A percentile compares a stretch with the other conserved stretches of the same genome.
These are phyloP conservation scores for Yamadazyma kanchanaburiensis DNA, from an alignment of 1,139 yeast genomes.

Conservation along the genomic window DNA sequence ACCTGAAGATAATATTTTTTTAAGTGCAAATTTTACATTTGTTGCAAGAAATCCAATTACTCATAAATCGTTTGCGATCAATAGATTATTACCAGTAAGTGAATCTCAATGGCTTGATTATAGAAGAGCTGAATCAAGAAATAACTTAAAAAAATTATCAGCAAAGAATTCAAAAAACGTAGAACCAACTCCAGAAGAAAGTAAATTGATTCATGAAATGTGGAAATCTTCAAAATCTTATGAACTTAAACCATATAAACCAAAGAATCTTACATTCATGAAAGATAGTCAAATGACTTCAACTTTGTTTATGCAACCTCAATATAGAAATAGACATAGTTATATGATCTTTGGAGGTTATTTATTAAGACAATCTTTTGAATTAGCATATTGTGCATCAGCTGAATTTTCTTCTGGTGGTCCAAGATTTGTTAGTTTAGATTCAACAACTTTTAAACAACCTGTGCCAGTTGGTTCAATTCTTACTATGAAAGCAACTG, in stretches of 20 bases:
- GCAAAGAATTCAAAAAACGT: conserved; percentile 61
- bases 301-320: conserved; percentile 92
- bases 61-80: conserved; percentile 81
- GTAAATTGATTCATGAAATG: conserved; percentile 69
- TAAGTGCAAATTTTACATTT: conserved; percentile 89
- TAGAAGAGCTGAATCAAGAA: conserved; percentile 85
- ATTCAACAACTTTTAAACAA: conserved; percentile 84
- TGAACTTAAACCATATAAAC: conserved; percentile 19
- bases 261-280: conserved; percentile 58
- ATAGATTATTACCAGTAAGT: conserved; percentile 68
- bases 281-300: conserved; percentile 66
- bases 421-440: conserved; percentile 86
- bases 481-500: conserved; percentile 72
- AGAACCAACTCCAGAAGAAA: conserved; percentile 73
- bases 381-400: conserved; percentile 87
- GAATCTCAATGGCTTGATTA: conserved; percentile 80
- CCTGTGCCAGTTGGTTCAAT: conserved; percentile 97
- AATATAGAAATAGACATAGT: conserved; percentile 89
- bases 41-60: conserved; percentile 93
- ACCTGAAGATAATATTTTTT: conserved; percentile 48
- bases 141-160: conserved; percentile 75
- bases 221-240: conserved; percentile 60
- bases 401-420: conserved; percentile 82
- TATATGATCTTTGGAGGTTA: conserved; percentile 95
- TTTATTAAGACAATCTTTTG: conserved; percentile 85